These are phyloP conservation scores for Rubus idaeus DNA, from an alignment of 306 rosid genomes.

Conservation along the genomic window DNA sequence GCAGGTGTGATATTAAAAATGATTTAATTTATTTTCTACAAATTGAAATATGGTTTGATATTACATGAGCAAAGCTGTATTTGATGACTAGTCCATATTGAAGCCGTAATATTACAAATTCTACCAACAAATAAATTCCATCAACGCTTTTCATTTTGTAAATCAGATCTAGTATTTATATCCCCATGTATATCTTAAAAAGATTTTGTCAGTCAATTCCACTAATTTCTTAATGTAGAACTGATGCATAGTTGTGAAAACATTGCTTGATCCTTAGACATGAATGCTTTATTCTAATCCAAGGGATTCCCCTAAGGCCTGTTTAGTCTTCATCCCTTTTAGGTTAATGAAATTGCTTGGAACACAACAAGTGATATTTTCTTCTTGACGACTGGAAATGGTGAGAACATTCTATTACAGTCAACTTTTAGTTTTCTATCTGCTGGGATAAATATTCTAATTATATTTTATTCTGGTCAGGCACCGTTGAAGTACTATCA, in stretches of 20 bases:
- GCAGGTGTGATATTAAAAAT: not conserved
- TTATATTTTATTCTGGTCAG: conserved; percentile 33
- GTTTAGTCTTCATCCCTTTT: conserved; percentile 13
- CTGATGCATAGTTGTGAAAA: not conserved
- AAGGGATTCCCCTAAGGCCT: not conserved
- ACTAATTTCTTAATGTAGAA: not conserved
- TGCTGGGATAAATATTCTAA: conserved; percentile 2
- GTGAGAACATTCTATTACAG: conserved; percentile 40
- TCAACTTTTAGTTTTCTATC: not conserved
- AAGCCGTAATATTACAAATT: not conserved
- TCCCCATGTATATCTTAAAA: not conserved
- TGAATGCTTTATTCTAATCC: conserved; percentile 12
- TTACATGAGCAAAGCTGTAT: not conserved
- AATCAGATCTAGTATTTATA: not conserved
- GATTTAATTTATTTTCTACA: not conserved
- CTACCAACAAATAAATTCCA: not conserved
- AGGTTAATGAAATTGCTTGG: conserved; percentile 99
- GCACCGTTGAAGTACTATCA: conserved; percentile 87
- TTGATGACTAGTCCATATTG: not conserved
- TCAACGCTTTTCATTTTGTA: not conserved
- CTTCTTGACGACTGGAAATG: conserved; percentile 90
- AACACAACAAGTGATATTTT: conserved; percentile 92
- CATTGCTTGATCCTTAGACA: not conserved
- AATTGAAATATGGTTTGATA: not conserved
- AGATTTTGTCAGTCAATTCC: not conserved